phyloP scores from a whole-genome alignment of 1,139 yeast genomes.

The Barnettozyma hawaiiensis region DNA sequence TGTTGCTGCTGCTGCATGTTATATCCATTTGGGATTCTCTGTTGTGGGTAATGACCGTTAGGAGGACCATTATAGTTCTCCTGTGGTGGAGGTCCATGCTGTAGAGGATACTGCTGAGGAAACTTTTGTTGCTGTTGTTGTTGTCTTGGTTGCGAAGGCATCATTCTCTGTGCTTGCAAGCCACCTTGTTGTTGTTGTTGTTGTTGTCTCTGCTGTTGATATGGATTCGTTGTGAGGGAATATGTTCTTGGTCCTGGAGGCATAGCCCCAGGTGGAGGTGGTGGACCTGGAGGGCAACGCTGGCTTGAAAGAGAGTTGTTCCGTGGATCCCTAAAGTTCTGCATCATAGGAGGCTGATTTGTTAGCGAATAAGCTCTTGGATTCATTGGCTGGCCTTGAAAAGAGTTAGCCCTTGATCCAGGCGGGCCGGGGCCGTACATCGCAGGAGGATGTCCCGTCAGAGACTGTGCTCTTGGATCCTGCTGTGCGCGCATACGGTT shows the following conservation, averaged over 20 bases:
- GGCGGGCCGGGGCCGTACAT: neutral
- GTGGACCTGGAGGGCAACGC: neutral
- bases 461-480: constrained; percentile 54
- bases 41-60: constrained; percentile 7
- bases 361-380: constrained; percentile 16
- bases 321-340: neutral
- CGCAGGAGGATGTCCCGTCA: constrained; percentile 23
- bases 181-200: neutral
- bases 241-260: constrained; percentile 14
- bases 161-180: neutral
- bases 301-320: neutral
- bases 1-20: constrained; percentile 5
- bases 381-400: constrained; percentile 1
- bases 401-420: constrained; percentile 13
- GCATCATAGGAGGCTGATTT: neutral
- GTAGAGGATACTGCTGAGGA: neutral
- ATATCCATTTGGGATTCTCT: neutral
- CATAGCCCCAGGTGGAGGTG: neutral
- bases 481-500: constrained; percentile 19
- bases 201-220: constrained; percentile 9
- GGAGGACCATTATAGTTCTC: constrained; percentile 10
- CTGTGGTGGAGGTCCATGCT: neutral
- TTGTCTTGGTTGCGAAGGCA: neutral
- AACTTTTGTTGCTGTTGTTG: neutral
- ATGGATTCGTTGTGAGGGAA: constrained; percentile 19